A percentile compares a stretch with the other conserved stretches of the same genome.
Evolutionary conservation across 1,139 yeast genomes (phyloP).

Genomic region (Blastobotrys petasosporus): DNA sequence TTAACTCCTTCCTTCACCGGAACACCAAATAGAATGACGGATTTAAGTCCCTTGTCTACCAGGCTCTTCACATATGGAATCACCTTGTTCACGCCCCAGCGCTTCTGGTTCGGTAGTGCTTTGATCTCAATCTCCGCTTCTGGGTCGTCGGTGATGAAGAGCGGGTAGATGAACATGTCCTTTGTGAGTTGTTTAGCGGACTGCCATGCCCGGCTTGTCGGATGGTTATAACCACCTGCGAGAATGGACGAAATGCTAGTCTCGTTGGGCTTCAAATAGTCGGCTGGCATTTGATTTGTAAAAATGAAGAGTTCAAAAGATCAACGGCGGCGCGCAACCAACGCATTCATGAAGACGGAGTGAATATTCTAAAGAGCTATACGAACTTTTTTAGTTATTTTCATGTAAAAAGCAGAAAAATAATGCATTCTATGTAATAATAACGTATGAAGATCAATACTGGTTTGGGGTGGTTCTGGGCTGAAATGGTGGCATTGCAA

Average conservation of each 20-base stretch:
- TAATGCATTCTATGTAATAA: no score
- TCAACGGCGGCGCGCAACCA: no score
- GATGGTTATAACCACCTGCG: conserved; percentile 93
- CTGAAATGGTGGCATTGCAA: no score
- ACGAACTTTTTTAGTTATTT: no score
- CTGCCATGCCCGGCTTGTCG: conserved; percentile 88
- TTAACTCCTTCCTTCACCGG: conserved; percentile 69
- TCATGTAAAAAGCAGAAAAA: no score
- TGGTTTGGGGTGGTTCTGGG: no score
- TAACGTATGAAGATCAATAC: no score
- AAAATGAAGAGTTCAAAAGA: not conserved
- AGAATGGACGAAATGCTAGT: conserved; percentile 70
- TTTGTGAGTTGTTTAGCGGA: conserved; percentile 74
- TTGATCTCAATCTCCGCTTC: conserved; percentile 73
- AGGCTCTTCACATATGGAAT: conserved; percentile 64
- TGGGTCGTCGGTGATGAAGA: conserved; percentile 73
- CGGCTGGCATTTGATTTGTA: conserved; percentile 16
- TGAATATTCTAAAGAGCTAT: no score
- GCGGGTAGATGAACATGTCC: conserved; percentile 86
- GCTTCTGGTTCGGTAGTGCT: conserved; percentile 79
- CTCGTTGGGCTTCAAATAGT: conserved; percentile 34
- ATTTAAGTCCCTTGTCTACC: conserved; percentile 71
- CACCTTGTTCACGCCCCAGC: conserved; percentile 79
- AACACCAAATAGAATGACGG: conserved; percentile 91
- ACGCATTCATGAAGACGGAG: no score